Evolutionary conservation across 225 moss, liverwort and hornwort species (phyloP).

Genomic region (Pleurozium schreberi): DNA sequence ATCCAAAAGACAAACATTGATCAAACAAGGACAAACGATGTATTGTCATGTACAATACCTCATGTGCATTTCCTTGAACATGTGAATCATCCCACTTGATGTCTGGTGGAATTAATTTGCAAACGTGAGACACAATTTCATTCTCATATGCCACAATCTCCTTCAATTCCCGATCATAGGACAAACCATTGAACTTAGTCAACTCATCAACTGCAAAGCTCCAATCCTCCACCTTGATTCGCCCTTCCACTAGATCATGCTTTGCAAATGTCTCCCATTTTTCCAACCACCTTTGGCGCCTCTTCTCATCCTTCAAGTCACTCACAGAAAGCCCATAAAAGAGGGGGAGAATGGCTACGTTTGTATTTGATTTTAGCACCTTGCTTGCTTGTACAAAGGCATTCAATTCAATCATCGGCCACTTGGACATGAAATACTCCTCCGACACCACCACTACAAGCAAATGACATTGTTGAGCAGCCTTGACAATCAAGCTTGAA

Average conservation of each 20-base stretch:
- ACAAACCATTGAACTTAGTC: neutral
- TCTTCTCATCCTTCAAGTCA: neutral
- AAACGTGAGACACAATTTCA: neutral
- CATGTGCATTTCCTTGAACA: neutral
- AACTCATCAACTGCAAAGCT: neutral
- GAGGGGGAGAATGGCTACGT: neutral
- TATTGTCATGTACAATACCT: rapidly evolving
- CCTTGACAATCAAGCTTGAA: neutral
- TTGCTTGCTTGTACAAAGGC: rapidly evolving
- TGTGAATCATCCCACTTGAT: neutral
- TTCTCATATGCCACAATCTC: neutral
- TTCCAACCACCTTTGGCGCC: neutral
- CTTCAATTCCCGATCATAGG: neutral
- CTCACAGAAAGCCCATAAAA: neutral
- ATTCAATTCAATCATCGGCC: neutral
- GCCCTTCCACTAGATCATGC: neutral
- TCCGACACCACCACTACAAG: neutral
- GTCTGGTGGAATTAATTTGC: rapidly evolving
- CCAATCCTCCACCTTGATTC: neutral
- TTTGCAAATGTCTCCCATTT: neutral
- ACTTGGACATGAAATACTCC: neutral
- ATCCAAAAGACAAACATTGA: neutral
- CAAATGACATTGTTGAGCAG: neutral
- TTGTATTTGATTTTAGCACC: rapidly evolving
- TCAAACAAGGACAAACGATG: neutral